Base-by-base conservation (phyloP, 768 basidiomycete species). In the Lyophyllum semitale region DNA sequence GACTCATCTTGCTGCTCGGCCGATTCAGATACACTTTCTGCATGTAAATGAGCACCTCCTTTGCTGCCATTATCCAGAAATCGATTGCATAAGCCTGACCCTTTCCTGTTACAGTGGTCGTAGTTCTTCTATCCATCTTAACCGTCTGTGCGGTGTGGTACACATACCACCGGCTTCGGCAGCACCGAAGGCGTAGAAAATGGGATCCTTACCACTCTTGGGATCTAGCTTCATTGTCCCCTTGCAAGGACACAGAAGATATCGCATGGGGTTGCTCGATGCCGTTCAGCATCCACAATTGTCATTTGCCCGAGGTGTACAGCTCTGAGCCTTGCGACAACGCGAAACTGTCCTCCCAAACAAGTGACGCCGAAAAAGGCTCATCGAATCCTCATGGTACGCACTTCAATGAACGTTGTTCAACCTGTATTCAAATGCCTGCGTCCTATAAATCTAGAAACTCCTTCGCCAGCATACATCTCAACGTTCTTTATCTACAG, bases 71-170 rank as follows among this genome's bases (percentile, higher is more conserved):
- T 27, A 2, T 45, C 23, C 8, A 12, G 25, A 15, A 15, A 26
- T 45, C n/a, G 4, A 22, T 5, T 5, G 23, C 6, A 4, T 26
- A 40, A 4, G 22, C 12, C 46, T 54, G 18, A 51, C 30, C 23
- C 20, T 23, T 35, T 22, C 46, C 15, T 13, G n/a, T 41, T 18
- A 17, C 30, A 61, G 60, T 56, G 54, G 51, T 61, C 13, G 51
- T 58, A 4, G 23, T 53, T 32, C 35, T 61, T 43, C 40, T 61
- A 30, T 47, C 54, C 22, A 53, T 56, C 37, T 22, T 50, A 8
- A 51, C 54, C 30, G 32, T 51, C 38, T 58, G 51, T 22, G 45
- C 53, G 11, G 32, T 53, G 11, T 58, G 54, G 43, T 42, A 51
- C 35, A 61, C 57, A 20, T 56, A 25, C 40, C 42, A 29, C 33